Evolutionary conservation across 352 stramenopile genomes (phyloP).

Genomic region (Phytophthora hybrid): DNA sequence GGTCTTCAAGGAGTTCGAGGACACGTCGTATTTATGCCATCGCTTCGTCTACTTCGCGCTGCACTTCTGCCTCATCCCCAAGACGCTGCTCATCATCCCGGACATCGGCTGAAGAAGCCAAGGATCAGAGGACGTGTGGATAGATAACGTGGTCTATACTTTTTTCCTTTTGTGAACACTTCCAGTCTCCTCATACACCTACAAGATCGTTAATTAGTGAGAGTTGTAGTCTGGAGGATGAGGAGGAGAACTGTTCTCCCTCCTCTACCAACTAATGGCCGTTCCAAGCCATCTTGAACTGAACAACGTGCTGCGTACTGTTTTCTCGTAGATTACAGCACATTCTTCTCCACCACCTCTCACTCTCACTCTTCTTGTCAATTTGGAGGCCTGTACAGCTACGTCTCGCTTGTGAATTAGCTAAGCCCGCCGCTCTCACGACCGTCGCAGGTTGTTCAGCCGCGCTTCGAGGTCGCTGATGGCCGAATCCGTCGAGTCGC

Average conservation of each 20-base stretch:
- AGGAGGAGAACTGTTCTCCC: not conserved
- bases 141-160: slow-evolving; percentile 21
- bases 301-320: not conserved
- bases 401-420: slow-evolving; percentile 3
- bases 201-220: slow-evolving; percentile 13
- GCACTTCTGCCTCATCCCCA: slow-evolving; percentile 83
- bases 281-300: not conserved
- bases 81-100: slow-evolving; percentile 86
- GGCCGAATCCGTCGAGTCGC: slow-evolving; percentile 73
- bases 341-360: not conserved
- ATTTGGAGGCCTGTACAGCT: not conserved
- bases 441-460: slow-evolving; percentile 96
- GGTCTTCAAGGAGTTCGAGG: slow-evolving; percentile 79
- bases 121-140: not conserved
- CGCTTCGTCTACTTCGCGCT: slow-evolving; percentile 87
- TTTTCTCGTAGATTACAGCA: not conserved
- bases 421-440: slow-evolving; percentile 39
- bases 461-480: slow-evolving; percentile 97
- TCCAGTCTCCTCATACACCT: slow-evolving; percentile 4
- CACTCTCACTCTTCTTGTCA: not conserved
- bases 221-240: slow-evolving; percentile 6
- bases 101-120: slow-evolving; percentile 50
- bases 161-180: no score
- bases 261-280: slow-evolving; percentile 11
- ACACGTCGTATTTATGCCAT: slow-evolving; percentile 81